Percentiles rank a stretch among this genome's conserved stretches.
Conservation (phyloP, 148 eudicot species). For the Dianthus caryophyllus region DNA sequence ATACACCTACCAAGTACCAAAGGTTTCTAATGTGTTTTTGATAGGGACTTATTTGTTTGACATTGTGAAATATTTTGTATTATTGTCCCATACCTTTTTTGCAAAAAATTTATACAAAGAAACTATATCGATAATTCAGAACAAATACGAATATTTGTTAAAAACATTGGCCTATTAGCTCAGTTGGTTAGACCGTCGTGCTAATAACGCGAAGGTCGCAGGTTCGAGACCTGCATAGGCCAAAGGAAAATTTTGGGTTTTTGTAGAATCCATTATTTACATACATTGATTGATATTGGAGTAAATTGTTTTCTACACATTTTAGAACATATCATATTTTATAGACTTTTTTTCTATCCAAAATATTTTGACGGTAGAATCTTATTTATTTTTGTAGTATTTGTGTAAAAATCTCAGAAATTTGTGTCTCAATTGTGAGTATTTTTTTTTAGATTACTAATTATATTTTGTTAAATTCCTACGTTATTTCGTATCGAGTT, state of each 20-base stretch:
- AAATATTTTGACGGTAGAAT: conserved; percentile 26
- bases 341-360: conserved; percentile 8
- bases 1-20: no score
- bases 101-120: no score
- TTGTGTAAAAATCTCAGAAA: conserved; percentile 32
- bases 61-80: no score
- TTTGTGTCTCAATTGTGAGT: conserved; percentile 27
- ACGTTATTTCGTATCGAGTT: no score
- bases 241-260: conserved; percentile 56
- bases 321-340: conserved; percentile 14
- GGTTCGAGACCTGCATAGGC: conserved; percentile 94
- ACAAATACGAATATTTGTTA: no score
- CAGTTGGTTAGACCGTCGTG: conserved; percentile 63
- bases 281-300: conserved; percentile 16
- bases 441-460: conserved; percentile 4
- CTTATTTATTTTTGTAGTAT: conserved; percentile 28
- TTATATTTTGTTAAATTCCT: neutral
- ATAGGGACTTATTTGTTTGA: no score
- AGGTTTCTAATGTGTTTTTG: no score
- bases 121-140: no score
- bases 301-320: conserved; percentile 13
- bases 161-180: conserved; percentile 20
- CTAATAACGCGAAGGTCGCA: conserved; percentile 94
- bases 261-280: conserved; percentile 27
- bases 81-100: no score